These are phyloP conservation scores for Trichoderma aggressivum DNA, from an alignment of 2,329 filamentous ascomycete species.

Conservation along the genomic window DNA sequence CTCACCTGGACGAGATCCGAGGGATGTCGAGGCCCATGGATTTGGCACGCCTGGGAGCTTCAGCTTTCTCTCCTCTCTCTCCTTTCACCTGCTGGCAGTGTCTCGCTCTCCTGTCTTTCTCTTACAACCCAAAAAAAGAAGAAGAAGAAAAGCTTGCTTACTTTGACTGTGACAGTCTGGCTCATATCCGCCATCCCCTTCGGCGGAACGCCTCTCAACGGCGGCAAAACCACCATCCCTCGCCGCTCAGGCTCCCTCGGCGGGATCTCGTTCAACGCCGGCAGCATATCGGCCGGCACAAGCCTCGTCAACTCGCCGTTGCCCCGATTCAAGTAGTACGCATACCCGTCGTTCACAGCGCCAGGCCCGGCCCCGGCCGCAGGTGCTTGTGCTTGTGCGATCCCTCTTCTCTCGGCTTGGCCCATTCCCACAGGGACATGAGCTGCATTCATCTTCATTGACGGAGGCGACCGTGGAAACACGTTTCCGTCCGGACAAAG, in stretches of 20 bases:
- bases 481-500: not conserved
- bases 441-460: not conserved
- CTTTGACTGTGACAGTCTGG: conserved; percentile 37
- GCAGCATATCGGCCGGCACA: conserved; percentile 54
- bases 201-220: conserved; percentile 37
- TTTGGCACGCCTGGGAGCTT: conserved; percentile 28
- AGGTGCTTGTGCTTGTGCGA: not conserved
- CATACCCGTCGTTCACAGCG: conserved; percentile 29
- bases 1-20: conserved; percentile 35
- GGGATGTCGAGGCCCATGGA: conserved; percentile 20
- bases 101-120: not conserved
- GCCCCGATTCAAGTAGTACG: conserved; percentile 53
- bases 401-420: not conserved
- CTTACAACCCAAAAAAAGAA: not conserved
- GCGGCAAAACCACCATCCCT: conserved; percentile 48
- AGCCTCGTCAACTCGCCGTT: conserved; percentile 54
- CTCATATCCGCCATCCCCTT: conserved; percentile 39
- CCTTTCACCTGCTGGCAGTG: not conserved
- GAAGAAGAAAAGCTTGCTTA: conserved; percentile 30
- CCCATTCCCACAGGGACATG: not conserved
- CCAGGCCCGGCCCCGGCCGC: not conserved
- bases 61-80: conserved; percentile 26
- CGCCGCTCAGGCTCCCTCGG: conserved; percentile 35
- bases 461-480: not conserved
- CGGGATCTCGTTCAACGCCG: conserved; percentile 43